Base-by-base conservation (phyloP, 2,329 filamentous ascomycete species). In the Trichophyton verrucosum region DNA sequence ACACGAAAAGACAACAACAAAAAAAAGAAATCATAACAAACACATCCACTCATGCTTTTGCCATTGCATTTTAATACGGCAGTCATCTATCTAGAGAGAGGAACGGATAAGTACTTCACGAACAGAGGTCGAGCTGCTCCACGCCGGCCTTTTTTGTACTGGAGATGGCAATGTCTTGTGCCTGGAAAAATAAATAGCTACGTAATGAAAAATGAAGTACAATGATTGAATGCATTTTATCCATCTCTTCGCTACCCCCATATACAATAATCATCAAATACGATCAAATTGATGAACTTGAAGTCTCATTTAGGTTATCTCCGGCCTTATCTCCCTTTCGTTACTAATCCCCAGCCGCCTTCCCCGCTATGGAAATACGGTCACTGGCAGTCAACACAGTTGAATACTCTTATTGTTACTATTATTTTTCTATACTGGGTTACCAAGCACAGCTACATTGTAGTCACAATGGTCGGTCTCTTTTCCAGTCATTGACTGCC, bases 321-420 rank as follows among this genome's bases (percentile, higher is more conserved):
- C 51, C 30, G 51, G 17, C 1, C 51, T 55, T 55, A 55, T 55
- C 51, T 33, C 27, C 51, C 7, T n/a, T 55, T 55, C 38, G 24
- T 55, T 30, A 30, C 27, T 30, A 55, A 55, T 55, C 51, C 51
- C 11, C 33, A 36, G 33, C 27, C 24, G 33, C n/a, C 27, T 55
- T 55, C 51, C 51, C 27, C 27, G n/a, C n/a, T n/a, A 33, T n/a
- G 7, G 27, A 30, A 46, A 33, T 6, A 33, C 27, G 51, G 8
- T 17, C 27, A 20, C 15, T 27, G 4, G 2, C 15, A 8, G 27
- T 9, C 13, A 51, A 51, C 9, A 17, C 27, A 11, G 2, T 17
- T 55, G 8, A 20, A 9, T 55, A 38, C 11, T 55, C 7, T 75
- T 7, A 6, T 36, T 15, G n/a, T 75, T n/a, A 6, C 17, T 15